Percentiles rank a stretch among this genome's conserved stretches.
These are phyloP conservation scores for Furcasterigmium sp. DNA, from an alignment of 2,329 filamentous ascomycete genomes.

Conservation along the genomic window DNA sequence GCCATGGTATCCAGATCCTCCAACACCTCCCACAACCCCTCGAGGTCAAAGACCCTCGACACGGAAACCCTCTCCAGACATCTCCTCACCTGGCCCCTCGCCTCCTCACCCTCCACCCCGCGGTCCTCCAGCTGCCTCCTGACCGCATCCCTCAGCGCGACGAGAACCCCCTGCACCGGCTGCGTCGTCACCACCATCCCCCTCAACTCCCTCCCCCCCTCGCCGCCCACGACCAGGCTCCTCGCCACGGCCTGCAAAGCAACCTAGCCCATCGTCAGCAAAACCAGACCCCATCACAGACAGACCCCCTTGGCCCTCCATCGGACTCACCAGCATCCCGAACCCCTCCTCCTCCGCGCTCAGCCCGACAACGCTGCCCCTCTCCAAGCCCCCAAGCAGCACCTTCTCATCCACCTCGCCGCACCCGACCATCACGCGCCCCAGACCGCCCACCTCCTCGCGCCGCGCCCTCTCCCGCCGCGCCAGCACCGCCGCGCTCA, in stretches of 20 bases:
- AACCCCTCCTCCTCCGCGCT: slow-evolving; percentile 47
- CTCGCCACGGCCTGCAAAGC: slow-evolving; percentile 42
- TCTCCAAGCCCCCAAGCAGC: slow-evolving; percentile 40
- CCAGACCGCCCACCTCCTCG: slow-evolving; percentile 21
- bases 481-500: slow-evolving; percentile 37
- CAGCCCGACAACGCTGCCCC: slow-evolving; percentile 47
- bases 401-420: slow-evolving; percentile 41
- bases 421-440: slow-evolving; percentile 36
- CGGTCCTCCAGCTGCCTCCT: slow-evolving; percentile 23
- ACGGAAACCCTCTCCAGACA: slow-evolving; percentile 47
- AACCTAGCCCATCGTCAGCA: slow-evolving; percentile 25
- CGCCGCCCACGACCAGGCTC: slow-evolving; percentile 23
- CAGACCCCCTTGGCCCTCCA: neutral
- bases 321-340: slow-evolving; percentile 37
- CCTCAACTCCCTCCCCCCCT: slow-evolving; percentile 11
- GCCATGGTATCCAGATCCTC: slow-evolving; percentile 34
- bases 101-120: slow-evolving; percentile 10
- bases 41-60: slow-evolving; percentile 52
- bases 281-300: neutral
- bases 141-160: slow-evolving; percentile 34
- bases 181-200: slow-evolving; percentile 45
- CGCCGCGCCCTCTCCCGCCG: slow-evolving; percentile 30
- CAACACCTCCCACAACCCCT: slow-evolving; percentile 53
- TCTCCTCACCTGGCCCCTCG: slow-evolving; percentile 19
- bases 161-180: slow-evolving; percentile 32